Evolutionary conservation across 768 basidiomycete genomes (phyloP), one percentile per base, ranked within the genome.

Genomic region (Cubamyces sp.): DNA sequence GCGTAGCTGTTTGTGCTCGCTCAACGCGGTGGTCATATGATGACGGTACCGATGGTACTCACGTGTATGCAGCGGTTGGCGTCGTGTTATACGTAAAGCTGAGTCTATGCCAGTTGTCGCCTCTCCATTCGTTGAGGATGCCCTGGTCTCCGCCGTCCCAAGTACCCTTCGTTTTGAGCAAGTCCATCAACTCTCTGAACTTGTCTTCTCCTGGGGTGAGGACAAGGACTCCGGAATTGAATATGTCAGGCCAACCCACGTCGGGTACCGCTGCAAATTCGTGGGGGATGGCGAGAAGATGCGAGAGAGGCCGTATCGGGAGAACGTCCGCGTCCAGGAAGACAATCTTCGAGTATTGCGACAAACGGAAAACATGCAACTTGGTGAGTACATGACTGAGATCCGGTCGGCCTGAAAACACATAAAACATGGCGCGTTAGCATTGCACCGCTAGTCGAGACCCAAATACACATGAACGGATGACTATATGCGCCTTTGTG

Each of bases 131-230:
- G 70, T 98, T 98, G 66, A 98, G 82, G 64, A 98, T 78, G 16
- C 97, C 97, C 74, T 99, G 97, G 77, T 99, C 97, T n/a, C 94
- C 97, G 9, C 97, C 97, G 70, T 98, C 96, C 90, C 96, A 98
- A 47, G 87, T 90, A 16, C 95, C 96, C 68, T 88, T 90, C 18
- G 85, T 76, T 64, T 86, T 84, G 63, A 95, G 80, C 59, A 97
- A 81, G 16, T 82, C 76, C 63, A 80, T 82, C 60, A 98, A 79
- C 54, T 90, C 82, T 7, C 81, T 78, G 73, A 96, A 99, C 71
- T 95, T 94, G 64, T 88, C 86, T 67, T 91, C 83, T 11, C 87
- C 86, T 1, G 95, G 95, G 55, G 84, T 81, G 40, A 94, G 75
- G 53, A 98, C 94, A 76, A 99, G 83, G 48, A 98, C 88, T 41